Evolutionary conservation across 106 monocot species (phyloP), one percentile per base, ranked within the genome.

Genomic region (Apostasia shenzhenica): DNA sequence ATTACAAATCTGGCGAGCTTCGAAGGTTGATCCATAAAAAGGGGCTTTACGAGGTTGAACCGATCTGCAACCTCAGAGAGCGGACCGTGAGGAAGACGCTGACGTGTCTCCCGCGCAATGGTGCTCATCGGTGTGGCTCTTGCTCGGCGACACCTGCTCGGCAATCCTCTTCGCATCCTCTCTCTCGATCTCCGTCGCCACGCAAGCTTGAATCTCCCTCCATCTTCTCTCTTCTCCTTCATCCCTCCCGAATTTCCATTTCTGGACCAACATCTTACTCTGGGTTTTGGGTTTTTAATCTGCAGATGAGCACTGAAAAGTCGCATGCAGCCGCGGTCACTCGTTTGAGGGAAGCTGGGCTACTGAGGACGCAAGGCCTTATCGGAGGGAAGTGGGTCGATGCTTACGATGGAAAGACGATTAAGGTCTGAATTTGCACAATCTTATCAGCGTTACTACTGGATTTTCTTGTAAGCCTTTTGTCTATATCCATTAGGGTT

Each of bases 341-440:
- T 8, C 71, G 82, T 54, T 42, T 95, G 77, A 88, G 69, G 66
- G 76, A 82, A 2, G 78, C 76, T 26, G 88, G 91, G 13, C 74
- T 95, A 3, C 70, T 91, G 67, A 86, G 54, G 75, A 78, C 79
- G 4, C 88, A 91, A 63, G 91, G 88, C 3, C 75, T 95, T 14
- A 72, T 95, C 46, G 91, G 82, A 53, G 88, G 91, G 12, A 86
- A 88, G 67, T 95, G 95, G 95, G 55, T 74, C 54, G 91, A 95
- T 72, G 79, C 95, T 9, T 86, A 91, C 54, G 95, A 95, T 79
- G 95, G 95, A 10, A 91, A 95, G 60, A 91, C 83, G 3, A 55
- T 95, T 59, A 69, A 95, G 91, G 95, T 95, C 37, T 48, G 7
- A 26, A 8, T 65, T 65, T 14, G 46, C 8, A 47, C 26, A 26